Conservation (phyloP, 768 basidiomycete species). For the Leccinum variicolor region DNA sequence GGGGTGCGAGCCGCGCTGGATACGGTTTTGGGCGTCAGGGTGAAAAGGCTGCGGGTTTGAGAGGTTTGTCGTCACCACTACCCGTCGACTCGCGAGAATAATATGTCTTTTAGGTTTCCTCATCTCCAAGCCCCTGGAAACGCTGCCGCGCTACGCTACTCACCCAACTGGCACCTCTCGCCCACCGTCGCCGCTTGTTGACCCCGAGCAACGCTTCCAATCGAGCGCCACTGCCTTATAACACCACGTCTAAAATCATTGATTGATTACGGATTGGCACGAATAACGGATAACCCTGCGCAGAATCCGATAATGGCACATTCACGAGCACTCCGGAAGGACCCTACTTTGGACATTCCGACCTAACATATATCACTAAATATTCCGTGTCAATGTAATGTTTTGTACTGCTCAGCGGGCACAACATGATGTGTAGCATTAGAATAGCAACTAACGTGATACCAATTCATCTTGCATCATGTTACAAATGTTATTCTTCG, state of each 20-base stretch:
- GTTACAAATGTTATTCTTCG: not conserved
- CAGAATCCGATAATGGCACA: slow-evolving; percentile 11
- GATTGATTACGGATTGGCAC: slow-evolving; percentile 18
- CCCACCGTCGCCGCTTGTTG: slow-evolving; percentile 19
- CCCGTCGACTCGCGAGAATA: slow-evolving; percentile 5
- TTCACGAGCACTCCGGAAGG: slow-evolving; percentile 8
- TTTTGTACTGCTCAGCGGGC: slow-evolving; percentile 24
- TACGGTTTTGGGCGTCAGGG: slow-evolving; percentile 81
- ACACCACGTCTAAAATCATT: slow-evolving; percentile 14
- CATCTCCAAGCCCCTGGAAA: slow-evolving; percentile 59
- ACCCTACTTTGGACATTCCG: slow-evolving; percentile 16
- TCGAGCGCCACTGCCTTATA: slow-evolving; percentile 29
- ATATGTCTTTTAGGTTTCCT: slow-evolving; percentile 41
- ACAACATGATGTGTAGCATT: slow-evolving; percentile 26
- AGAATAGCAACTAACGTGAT: slow-evolving; percentile 8
- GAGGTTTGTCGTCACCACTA: slow-evolving; percentile 35
- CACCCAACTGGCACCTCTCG: slow-evolving; percentile 32
- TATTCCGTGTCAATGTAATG: slow-evolving; percentile 4
- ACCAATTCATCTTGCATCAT: not conserved
- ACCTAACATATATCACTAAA: slow-evolving; percentile 2
- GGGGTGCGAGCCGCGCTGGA: slow-evolving; percentile 40
- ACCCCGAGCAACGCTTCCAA: slow-evolving; percentile 21
- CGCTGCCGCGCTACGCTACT: slow-evolving; percentile 56
- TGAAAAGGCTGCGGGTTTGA: slow-evolving; percentile 66
- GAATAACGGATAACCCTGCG: slow-evolving; percentile 14